Base-by-base conservation (phyloP, 768 basidiomycete genomes). In the Boletus rex-veris region DNA sequence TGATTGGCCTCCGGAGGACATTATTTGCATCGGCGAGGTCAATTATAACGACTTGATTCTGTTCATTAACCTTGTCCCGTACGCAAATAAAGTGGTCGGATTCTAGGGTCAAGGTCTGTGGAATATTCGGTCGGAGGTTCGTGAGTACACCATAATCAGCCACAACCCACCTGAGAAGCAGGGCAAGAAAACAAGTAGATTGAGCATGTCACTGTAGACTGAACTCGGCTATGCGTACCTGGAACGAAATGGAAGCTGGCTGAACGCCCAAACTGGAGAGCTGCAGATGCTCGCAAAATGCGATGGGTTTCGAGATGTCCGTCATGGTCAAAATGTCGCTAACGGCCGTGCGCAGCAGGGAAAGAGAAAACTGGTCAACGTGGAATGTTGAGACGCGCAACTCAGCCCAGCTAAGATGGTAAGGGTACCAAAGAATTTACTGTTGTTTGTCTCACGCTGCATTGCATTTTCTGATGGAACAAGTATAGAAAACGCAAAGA, bases 41-140 rank as follows among this genome's bases (percentile, higher is more conserved):
- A 68, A 99, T 90, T 69, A 99, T 98, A 70, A 98, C 96, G 59
- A 99, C 97, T 74, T 98, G 95, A 74, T 96, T 93, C 67, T 92
- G 87, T 59, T 95, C 94, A 65, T 89, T 86, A 67, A 92, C 82
- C 73, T 93, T 94, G 77, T 98, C 96, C 52, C 96, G 90, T 57
- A 98, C 85, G 71, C 97, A 98, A 64, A 99, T 97, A 74, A 91
- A 99, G 71, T 92, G 90, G 79, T 99, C 97, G 60, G 92, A 96
- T 75, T 98, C 94, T 60, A 99, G 80, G 6, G 97, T 98, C 61
- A 98, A 76, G 24, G 89, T 92, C 92, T 93, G 59, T 24, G 52
- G n/a, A 51, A 16, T 33, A 15, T 35, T 49, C 19, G 30, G 53
- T 60, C 52, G 54, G 47, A 30, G 26, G 18, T 38, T 24, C 16